phyloP scores from a whole-genome alignment of 345 rosid species.

The Populus nigra region DNA sequence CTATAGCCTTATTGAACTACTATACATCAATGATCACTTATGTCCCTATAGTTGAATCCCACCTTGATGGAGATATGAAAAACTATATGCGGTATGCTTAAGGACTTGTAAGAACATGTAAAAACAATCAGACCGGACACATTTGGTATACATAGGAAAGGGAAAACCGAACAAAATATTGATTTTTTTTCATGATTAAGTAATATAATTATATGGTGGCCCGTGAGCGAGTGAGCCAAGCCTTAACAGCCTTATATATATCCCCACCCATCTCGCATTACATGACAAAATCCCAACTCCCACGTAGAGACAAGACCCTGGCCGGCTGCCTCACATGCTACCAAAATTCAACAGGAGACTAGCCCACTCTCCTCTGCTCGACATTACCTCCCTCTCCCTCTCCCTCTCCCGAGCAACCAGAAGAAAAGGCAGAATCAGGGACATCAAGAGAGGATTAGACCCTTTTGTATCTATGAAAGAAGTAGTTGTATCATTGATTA shows the following conservation, averaged over 20 bases:
- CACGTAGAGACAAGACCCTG: conserved; percentile 48
- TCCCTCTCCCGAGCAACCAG: conserved; percentile 1
- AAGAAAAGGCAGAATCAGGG: not conserved
- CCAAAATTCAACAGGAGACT: conserved; percentile 39
- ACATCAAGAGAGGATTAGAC: conserved; percentile 9
- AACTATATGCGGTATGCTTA: not conserved
- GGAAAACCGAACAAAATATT: conserved; percentile 16
- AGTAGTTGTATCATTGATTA: conserved; percentile 13
- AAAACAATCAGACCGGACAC: not conserved
- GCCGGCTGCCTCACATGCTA: conserved; percentile 69
- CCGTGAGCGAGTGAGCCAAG: conserved; percentile 41
- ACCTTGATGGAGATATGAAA: not conserved
- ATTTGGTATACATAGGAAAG: not conserved
- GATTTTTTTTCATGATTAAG: conserved; percentile 25
- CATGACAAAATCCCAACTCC: conserved; percentile 50
- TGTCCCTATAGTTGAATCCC: not conserved
- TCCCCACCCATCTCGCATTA: conserved; percentile 24
- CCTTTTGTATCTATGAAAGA: conserved; percentile 37
- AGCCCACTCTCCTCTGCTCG: not conserved
- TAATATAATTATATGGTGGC: conserved; percentile 20
- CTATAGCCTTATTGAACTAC: not conserved
- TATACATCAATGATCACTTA: not conserved
- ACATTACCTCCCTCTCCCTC: conserved; percentile 13
- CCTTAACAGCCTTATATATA: conserved; percentile 22
- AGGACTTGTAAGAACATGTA: too few relatives aligned